A percentile compares a stretch with the other conserved stretches of the same genome.
phyloP scores from a whole-genome alignment of 2,329 filamentous ascomycete species.

The Kalmusia sp. region DNA sequence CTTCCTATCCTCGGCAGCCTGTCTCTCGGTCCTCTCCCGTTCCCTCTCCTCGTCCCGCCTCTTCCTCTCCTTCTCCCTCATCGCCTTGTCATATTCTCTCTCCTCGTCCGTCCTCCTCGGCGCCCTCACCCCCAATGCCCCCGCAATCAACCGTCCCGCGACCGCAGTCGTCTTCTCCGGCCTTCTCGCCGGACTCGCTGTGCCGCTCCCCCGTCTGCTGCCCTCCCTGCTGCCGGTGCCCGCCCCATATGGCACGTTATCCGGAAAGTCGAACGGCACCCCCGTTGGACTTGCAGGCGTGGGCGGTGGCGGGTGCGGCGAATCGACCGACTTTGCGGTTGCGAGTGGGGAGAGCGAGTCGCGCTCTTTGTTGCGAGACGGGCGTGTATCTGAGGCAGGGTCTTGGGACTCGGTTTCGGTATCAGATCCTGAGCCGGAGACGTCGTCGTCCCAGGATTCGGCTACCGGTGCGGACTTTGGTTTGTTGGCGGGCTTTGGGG shows the following conservation, averaged over 20 bases:
- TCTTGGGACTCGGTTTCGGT: constrained; percentile 38
- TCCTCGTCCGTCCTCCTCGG: constrained; percentile 89
- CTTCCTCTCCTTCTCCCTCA: constrained; percentile 85
- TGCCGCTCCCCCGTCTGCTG: constrained; percentile 29
- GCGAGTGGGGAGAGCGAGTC: constrained; percentile 27
- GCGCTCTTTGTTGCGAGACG: constrained; percentile 13
- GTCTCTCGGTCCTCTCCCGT: constrained; percentile 67
- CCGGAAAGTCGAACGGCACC: constrained; percentile 38
- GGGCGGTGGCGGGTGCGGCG: constrained; percentile 45
- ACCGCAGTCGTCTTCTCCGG: constrained; percentile 96
- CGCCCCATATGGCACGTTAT: constrained; percentile 26
- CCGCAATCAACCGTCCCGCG: constrained; percentile 87
- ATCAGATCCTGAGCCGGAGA: constrained; percentile 48
- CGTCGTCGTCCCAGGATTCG: constrained; percentile 82
- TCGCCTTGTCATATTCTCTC: constrained; percentile 80
- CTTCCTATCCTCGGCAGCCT: constrained; percentile 76
- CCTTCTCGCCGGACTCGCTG: constrained; percentile 48
- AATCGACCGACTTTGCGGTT: constrained; percentile 21
- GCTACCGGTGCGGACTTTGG: constrained; percentile 55
- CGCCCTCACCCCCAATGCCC: constrained; percentile 80
- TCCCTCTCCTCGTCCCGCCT: constrained; percentile 75
- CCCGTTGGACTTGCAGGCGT: constrained; percentile 16
- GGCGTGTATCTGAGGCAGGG: constrained; percentile 40
- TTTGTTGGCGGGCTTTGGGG: constrained; percentile 41
- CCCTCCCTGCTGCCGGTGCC: constrained; percentile 12